These are phyloP conservation scores for Magnolia kwangsiensis DNA, from an alignment of 164 flowering plant species.

Conservation along the genomic window DNA sequence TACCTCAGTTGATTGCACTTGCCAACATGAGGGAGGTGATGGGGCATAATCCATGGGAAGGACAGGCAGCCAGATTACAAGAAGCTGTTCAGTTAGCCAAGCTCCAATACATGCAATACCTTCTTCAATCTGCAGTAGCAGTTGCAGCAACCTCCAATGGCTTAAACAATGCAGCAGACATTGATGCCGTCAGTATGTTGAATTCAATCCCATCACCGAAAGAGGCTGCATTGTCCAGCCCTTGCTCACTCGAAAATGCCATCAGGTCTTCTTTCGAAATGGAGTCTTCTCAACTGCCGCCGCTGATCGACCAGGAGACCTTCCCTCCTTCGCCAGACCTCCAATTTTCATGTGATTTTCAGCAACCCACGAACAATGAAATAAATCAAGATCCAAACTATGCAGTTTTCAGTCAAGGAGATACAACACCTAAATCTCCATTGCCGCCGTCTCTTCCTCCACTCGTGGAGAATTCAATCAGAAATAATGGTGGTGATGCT, in stretches of 20 bases:
- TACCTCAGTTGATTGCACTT: slow-evolving; percentile 60
- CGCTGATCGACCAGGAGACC: not conserved
- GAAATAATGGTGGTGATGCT: slow-evolving; percentile 27
- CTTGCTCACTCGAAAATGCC: slow-evolving; percentile 2
- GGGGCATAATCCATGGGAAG: slow-evolving; percentile 42
- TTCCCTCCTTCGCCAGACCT: slow-evolving; percentile 1
- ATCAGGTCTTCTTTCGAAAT: not conserved
- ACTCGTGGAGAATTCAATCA: not conserved
- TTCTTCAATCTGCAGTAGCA: slow-evolving; percentile 41
- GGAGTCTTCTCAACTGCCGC: not conserved
- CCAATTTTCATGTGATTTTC: not conserved
- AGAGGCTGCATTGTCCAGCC: not conserved
- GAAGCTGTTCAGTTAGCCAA: slow-evolving; percentile 59
- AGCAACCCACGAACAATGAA: slow-evolving; percentile 1
- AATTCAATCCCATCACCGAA: slow-evolving; percentile 1
- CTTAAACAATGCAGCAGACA: slow-evolving; percentile 22
- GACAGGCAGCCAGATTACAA: slow-evolving; percentile 50
- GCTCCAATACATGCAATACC: slow-evolving; percentile 57
- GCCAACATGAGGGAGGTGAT: slow-evolving; percentile 52
- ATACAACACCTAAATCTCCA: not conserved
- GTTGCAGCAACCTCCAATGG: slow-evolving; percentile 7
- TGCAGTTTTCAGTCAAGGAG: not conserved
- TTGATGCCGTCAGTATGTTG: slow-evolving; percentile 32
- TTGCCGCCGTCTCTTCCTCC: not conserved
- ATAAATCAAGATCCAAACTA: not conserved